Evolutionary conservation across 2,329 filamentous ascomycete species (phyloP).

Genomic region (Fusarium sacchari): DNA sequence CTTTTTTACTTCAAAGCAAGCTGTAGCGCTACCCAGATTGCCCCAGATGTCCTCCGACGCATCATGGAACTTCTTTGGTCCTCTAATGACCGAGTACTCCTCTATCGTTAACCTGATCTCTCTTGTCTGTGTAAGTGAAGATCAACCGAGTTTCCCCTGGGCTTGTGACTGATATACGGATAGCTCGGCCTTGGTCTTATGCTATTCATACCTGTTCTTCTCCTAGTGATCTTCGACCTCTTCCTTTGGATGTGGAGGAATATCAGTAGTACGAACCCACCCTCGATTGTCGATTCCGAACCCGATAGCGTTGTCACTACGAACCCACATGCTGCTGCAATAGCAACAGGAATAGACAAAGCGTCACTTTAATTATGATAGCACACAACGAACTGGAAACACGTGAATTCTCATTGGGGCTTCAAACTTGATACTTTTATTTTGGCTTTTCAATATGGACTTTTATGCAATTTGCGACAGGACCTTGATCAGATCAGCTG

Average conservation of each 20-base stretch:
- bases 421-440: slow-evolving; percentile 30
- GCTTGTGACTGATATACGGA: slow-evolving; percentile 27
- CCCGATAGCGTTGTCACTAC: slow-evolving; percentile 27
- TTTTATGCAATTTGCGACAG: slow-evolving; percentile 71
- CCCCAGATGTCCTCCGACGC: slow-evolving; percentile 33
- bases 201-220: slow-evolving; percentile 57
- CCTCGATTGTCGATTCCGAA: slow-evolving; percentile 25
- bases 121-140: slow-evolving; percentile 50
- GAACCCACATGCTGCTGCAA: slow-evolving; percentile 34
- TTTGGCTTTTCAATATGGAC: slow-evolving; percentile 28
- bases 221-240: slow-evolving; percentile 63
- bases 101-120: slow-evolving; percentile 51
- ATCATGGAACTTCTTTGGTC: slow-evolving; percentile 41
- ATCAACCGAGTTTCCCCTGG: background rate
- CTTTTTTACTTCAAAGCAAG: slow-evolving; percentile 31
- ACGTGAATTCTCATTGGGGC: background rate
- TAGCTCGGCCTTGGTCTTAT: slow-evolving; percentile 58
- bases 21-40: slow-evolving; percentile 40
- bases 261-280: slow-evolving; percentile 37
- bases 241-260: slow-evolving; percentile 64
- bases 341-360: slow-evolving; percentile 40
- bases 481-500: slow-evolving; percentile 91
- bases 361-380: slow-evolving; percentile 27
- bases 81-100: slow-evolving; percentile 46
- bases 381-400: slow-evolving; percentile 4